These are phyloP conservation scores for Starmerella apis DNA, from an alignment of 805 yeast genomes.

Conservation along the genomic window DNA sequence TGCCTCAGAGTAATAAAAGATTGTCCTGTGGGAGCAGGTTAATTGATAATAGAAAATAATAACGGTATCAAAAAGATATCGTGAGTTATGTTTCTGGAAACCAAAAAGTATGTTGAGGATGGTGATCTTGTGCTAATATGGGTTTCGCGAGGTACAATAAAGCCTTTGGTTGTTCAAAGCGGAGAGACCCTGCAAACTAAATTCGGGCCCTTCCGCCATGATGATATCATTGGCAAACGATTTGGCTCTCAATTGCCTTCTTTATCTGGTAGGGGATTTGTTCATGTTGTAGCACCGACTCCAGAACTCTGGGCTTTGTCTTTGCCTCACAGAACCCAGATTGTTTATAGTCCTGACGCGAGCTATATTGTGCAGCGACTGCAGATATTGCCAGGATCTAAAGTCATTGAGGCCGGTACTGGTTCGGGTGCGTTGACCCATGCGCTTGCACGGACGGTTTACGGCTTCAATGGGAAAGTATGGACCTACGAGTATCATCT, in stretches of 20 bases:
- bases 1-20: background rate
- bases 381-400: constrained; percentile 58
- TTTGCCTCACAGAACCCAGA: constrained; percentile 93
- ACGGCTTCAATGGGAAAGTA: constrained; percentile 42
- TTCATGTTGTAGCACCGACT: constrained; percentile 80
- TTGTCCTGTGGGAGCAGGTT: background rate
- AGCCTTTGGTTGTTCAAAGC: constrained; percentile 53
- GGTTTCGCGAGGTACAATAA: constrained; percentile 67
- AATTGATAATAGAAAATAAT: background rate
- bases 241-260: constrained; percentile 78
- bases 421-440: constrained; percentile 96
- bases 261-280: constrained; percentile 59
- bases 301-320: constrained; percentile 96
- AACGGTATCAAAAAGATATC: background rate
- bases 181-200: constrained; percentile 68
- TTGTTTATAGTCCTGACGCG: constrained; percentile 92
- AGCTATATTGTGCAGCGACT: constrained; percentile 79
- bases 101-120: constrained; percentile 58
- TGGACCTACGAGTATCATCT: constrained; percentile 89
- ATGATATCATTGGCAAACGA: constrained; percentile 63
- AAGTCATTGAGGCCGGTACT: constrained; percentile 93
- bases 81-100: constrained; percentile 12
- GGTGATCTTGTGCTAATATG: constrained; percentile 83
- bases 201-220: constrained; percentile 83
- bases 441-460: constrained; percentile 73